Conservation (phyloP, 441 rosid genomes). For the Dalechampia spathulata region DNA sequence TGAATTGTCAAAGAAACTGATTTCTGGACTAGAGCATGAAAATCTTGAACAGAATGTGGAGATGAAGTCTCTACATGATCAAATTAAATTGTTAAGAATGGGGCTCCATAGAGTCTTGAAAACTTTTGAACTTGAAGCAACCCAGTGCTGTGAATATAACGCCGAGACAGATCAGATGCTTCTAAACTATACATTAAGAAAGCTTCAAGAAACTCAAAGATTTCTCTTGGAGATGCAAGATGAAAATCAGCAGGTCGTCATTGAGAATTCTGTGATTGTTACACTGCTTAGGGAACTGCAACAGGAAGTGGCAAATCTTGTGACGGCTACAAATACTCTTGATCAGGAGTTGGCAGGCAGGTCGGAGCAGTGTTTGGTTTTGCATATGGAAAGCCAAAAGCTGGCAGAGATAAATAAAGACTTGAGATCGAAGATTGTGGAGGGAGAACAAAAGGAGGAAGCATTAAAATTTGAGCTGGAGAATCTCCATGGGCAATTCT, state of each 20-base stretch:
- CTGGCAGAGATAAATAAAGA: constrained; percentile 39
- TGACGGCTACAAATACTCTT: constrained; percentile 39
- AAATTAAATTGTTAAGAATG: constrained; percentile 40
- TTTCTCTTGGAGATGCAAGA: constrained; percentile 38
- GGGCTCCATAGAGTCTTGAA: constrained; percentile 48
- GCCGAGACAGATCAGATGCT: constrained; percentile 37
- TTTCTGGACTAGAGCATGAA: constrained; percentile 51
- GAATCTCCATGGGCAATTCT: constrained; percentile 40
- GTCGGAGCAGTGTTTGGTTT: constrained; percentile 33
- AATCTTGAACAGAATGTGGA: constrained; percentile 46
- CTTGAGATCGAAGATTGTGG: constrained; percentile 39
- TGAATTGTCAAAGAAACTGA: constrained; percentile 46
- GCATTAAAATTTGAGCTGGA: constrained; percentile 43
- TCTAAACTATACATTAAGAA: constrained; percentile 31
- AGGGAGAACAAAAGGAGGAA: constrained; percentile 51
- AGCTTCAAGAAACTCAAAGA: constrained; percentile 50
- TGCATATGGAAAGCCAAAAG: constrained; percentile 38
- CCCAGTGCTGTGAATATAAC: constrained; percentile 30
- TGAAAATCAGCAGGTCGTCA: constrained; percentile 46
- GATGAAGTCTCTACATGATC: constrained; percentile 41
- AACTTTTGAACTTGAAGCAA: constrained; percentile 39
- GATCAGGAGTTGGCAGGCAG: constrained; percentile 40
- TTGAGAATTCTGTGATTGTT: constrained; percentile 57
- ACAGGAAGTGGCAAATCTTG: constrained; percentile 47
- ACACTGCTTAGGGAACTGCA: constrained; percentile 59